Percentiles rank a stretch among this genome's conserved stretches.
phyloP scores from a whole-genome alignment of 2,329 filamentous ascomycete genomes.

The Cadophora luteo-olivacea region DNA sequence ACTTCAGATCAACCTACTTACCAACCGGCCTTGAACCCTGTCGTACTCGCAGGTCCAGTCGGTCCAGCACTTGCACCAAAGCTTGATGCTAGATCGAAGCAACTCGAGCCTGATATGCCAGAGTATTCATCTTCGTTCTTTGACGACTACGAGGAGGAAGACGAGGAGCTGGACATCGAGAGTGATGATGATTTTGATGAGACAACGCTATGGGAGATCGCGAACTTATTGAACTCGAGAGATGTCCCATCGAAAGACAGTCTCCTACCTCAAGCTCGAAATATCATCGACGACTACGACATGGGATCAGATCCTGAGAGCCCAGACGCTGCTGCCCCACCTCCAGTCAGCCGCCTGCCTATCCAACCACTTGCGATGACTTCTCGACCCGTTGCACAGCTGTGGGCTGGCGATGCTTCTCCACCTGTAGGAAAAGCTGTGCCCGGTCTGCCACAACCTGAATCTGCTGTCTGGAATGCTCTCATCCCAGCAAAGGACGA shows the following conservation, averaged over 20 bases:
- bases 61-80: constrained; percentile 35
- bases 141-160: constrained; percentile 62
- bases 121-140: constrained; percentile 57
- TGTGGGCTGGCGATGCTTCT: constrained; percentile 29
- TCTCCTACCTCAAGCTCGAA: constrained; percentile 48
- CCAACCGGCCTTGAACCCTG: constrained; percentile 47
- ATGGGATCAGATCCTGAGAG: constrained; percentile 33
- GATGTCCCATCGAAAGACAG: constrained; percentile 59
- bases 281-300: constrained; percentile 37
- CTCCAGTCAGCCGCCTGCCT: constrained; percentile 27
- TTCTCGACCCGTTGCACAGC: constrained; percentile 15
- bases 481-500: constrained; percentile 31
- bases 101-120: constrained; percentile 35
- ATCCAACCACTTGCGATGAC: constrained; percentile 35
- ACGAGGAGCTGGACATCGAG: constrained; percentile 44
- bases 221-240: constrained; percentile 60
- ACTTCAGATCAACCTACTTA: constrained; percentile 60
- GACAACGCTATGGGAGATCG: constrained; percentile 68
- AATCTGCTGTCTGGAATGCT: constrained; percentile 33
- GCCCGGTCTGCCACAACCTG: constrained; percentile 37
- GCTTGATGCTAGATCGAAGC: constrained; percentile 37
- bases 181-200: constrained; percentile 57
- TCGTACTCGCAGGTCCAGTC: constrained; percentile 30
- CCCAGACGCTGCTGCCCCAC: constrained; percentile 17
- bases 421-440: background rate